Conservation (phyloP, 176 grass and related monocot species). For the Miscanthus lutarioriparius region DNA sequence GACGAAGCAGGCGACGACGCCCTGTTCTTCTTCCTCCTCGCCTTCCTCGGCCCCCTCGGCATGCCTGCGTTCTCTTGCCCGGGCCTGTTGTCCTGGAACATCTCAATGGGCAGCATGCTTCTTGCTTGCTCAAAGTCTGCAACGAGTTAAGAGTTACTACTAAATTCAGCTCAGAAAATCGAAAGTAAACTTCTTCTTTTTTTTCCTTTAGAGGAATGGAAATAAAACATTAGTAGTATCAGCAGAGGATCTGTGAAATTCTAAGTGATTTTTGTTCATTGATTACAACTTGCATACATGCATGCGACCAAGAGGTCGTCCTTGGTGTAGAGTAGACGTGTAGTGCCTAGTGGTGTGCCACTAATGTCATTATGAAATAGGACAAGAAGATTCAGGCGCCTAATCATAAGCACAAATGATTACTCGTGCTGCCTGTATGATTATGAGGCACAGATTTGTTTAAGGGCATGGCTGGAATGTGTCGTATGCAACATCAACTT, state of each 20-base stretch:
- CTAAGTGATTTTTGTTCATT: background rate
- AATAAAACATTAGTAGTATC: no score
- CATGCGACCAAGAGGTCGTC: constrained; percentile 16
- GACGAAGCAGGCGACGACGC: constrained; percentile 53
- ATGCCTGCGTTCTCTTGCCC: constrained; percentile 39
- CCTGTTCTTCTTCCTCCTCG: constrained; percentile 52
- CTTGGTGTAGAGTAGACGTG: background rate
- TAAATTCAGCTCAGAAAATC: background rate
- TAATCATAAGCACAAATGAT: constrained; percentile 23
- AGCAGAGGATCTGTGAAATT: constrained; percentile 7
- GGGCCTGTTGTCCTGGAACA: constrained; percentile 49
- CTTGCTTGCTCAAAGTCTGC: constrained; percentile 91
- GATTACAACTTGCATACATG: constrained; percentile 25
- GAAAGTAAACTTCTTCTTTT: no score
- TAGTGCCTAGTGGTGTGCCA: constrained; percentile 43
- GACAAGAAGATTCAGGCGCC: constrained; percentile 6
- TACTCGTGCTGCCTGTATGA: background rate
- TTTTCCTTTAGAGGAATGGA: no score
- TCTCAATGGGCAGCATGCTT: constrained; percentile 57
- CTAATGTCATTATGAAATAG: constrained; percentile 17
- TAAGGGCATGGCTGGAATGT: background rate
- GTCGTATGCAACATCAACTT: background rate
- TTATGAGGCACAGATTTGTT: background rate
- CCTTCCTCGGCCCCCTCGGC: constrained; percentile 57
- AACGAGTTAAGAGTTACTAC: background rate